Percentiles rank a stretch among this genome's conserved stretches.
These are phyloP conservation scores for Aspergillus luchuensis DNA, from an alignment of 2,329 filamentous ascomycete species.

Conservation along the genomic window DNA sequence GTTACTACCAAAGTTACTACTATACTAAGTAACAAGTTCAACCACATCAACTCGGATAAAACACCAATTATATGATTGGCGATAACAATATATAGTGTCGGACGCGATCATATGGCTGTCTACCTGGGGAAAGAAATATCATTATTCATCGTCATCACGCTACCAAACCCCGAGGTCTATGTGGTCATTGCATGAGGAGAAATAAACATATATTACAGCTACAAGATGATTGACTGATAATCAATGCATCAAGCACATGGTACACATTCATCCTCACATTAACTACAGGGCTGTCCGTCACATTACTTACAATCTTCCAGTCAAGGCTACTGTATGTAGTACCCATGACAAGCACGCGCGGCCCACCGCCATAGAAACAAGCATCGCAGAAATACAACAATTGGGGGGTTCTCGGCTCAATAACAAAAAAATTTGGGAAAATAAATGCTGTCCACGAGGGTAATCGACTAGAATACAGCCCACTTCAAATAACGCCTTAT, in stretches of 20 bases:
- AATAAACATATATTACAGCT: no score
- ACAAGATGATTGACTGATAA: no score
- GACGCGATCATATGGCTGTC: no score
- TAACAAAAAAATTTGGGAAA: conserved; percentile 13
- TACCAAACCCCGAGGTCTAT: no score
- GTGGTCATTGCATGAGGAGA: no score
- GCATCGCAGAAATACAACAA: conserved; percentile 16
- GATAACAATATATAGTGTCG: no score
- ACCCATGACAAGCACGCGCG: conserved; percentile 5
- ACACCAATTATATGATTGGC: no score
- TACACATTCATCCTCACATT: conserved; percentile 33
- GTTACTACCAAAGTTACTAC: no score
- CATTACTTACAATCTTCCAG: conserved; percentile 23
- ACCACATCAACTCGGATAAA: no score
- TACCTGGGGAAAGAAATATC: no score
- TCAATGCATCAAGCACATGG: conserved; percentile 7
- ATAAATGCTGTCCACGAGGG: conserved; percentile 14
- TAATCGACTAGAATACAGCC: conserved; percentile 18
- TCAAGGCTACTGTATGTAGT: conserved; percentile 5
- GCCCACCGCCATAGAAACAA: conserved; percentile 17
- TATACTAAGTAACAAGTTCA: no score
- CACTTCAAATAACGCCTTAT: conserved; percentile 25
- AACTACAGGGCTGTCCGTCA: conserved; percentile 28
- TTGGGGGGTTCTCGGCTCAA: conserved; percentile 9
- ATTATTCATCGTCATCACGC: no score